Percentiles rank a stretch among this genome's conserved stretches.
Evolutionary conservation across 2,329 filamentous ascomycete species (phyloP).

Genomic region (Hypoxylon sp.): DNA sequence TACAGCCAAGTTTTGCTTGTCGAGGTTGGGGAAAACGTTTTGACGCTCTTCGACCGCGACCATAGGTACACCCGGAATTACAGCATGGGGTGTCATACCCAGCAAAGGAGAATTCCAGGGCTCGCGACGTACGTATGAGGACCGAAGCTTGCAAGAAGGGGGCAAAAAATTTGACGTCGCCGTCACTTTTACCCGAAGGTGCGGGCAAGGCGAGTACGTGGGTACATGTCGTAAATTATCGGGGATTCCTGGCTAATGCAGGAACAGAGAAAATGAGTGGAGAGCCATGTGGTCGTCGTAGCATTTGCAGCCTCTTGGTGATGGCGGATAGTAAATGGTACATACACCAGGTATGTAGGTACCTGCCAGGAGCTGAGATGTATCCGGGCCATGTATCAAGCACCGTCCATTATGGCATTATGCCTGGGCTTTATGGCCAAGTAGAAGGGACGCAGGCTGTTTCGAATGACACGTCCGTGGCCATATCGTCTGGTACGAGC

Average conservation of each 20-base stretch:
- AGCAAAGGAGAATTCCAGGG: conserved; percentile 1
- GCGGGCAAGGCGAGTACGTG: not conserved
- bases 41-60: not conserved
- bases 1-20: conserved; percentile 13
- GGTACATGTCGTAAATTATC: not conserved
- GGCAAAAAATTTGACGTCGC: not conserved
- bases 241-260: conserved; percentile 36
- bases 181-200: not conserved
- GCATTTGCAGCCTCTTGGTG: too few relatives aligned
- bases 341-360: too few relatives aligned
- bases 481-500: not conserved
- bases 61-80: not conserved
- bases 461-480: not conserved
- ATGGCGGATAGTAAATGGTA: too few relatives aligned
- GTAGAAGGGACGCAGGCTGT: too few relatives aligned
- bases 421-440: conserved; percentile 25
- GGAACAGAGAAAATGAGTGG: conserved; percentile 38
- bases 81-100: not conserved
- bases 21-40: conserved; percentile 5
- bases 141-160: conserved; percentile 7
- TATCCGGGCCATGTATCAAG: conserved; percentile 16
- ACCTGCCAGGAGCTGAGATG: too few relatives aligned
- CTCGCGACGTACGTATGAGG: conserved; percentile 15
- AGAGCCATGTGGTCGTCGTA: conserved; percentile 37
- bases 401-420: conserved; percentile 26